phyloP scores from a whole-genome alignment of 768 basidiomycete genomes.

The Tulasnella sp. region DNA sequence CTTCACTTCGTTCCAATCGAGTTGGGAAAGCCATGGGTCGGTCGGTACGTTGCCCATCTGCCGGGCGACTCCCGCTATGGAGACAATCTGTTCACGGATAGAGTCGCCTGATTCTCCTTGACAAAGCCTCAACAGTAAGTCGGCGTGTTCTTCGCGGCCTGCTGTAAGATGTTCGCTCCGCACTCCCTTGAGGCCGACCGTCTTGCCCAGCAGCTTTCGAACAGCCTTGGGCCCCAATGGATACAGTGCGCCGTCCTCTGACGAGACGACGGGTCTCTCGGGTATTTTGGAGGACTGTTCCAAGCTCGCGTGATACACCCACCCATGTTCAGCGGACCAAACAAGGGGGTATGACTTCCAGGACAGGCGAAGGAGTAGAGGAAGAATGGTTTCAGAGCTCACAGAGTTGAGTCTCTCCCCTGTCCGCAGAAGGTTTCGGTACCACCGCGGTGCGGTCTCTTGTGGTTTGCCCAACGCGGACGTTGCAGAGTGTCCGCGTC shows the following conservation, averaged over 20 bases:
- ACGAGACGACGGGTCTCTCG: not conserved
- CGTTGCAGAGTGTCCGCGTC: not conserved
- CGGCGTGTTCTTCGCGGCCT: not conserved
- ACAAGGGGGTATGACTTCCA: slow-evolving; percentile 51
- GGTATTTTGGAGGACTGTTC: not conserved
- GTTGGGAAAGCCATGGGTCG: slow-evolving; percentile 23
- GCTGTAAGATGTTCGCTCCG: not conserved
- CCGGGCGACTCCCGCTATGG: no score
- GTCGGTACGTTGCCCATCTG: slow-evolving; percentile 20
- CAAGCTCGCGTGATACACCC: slow-evolving; percentile 31
- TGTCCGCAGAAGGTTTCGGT: slow-evolving; percentile 19
- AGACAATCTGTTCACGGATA: no score
- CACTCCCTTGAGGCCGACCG: not conserved
- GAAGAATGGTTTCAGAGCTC: slow-evolving; percentile 45
- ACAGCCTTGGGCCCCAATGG: not conserved
- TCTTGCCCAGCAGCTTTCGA: slow-evolving; percentile 2
- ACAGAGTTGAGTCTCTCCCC: slow-evolving; percentile 34
- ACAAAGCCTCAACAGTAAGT: not conserved
- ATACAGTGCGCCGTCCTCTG: not conserved
- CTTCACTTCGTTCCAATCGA: not conserved
- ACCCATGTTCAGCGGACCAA: slow-evolving; percentile 45
- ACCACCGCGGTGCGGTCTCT: slow-evolving; percentile 43
- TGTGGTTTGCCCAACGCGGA: not conserved
- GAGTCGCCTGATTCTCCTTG: no score
- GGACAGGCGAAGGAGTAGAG: slow-evolving; percentile 51